These are phyloP conservation scores for Drechmeria coniospora DNA, from an alignment of 2,329 filamentous ascomycete species.

Conservation along the genomic window DNA sequence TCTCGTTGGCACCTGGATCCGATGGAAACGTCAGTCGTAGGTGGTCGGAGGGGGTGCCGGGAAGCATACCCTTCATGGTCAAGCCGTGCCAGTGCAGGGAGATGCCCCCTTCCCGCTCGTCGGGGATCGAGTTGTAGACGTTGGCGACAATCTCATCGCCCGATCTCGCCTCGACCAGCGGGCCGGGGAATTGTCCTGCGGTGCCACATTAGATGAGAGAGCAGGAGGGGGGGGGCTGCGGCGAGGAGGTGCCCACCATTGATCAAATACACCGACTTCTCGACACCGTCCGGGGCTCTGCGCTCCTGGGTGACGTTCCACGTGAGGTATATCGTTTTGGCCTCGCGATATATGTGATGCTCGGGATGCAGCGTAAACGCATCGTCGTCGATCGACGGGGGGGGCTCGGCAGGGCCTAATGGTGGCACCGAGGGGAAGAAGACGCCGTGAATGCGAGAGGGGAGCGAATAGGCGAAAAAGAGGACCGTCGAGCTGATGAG, in stretches of 20 bases:
- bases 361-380: slow-evolving; percentile 21
- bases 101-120: slow-evolving; percentile 16
- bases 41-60: slow-evolving; percentile 13
- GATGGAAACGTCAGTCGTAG: background rate
- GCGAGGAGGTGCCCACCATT: slow-evolving; percentile 22
- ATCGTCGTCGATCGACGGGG: background rate
- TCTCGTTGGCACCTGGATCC: slow-evolving; percentile 25
- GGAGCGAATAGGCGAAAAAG: too few relatives aligned
- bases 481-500: background rate
- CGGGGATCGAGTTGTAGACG: slow-evolving; percentile 22
- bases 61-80: slow-evolving; percentile 35
- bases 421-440: too few relatives aligned
- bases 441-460: too few relatives aligned
- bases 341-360: slow-evolving; percentile 20
- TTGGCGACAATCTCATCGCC: slow-evolving; percentile 26
- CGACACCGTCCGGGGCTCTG: slow-evolving; percentile 32
- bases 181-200: slow-evolving; percentile 24
- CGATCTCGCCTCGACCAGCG: slow-evolving; percentile 26
- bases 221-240: background rate
- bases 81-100: slow-evolving; percentile 56
- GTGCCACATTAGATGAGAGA: background rate
- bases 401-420: background rate
- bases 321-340: slow-evolving; percentile 14
- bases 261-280: slow-evolving; percentile 31
- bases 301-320: slow-evolving; percentile 25